Percentiles rank a stretch among this genome's conserved stretches.
Conservation (phyloP, 768 basidiomycete species). For the Udeniomyces megalosporus region DNA sequence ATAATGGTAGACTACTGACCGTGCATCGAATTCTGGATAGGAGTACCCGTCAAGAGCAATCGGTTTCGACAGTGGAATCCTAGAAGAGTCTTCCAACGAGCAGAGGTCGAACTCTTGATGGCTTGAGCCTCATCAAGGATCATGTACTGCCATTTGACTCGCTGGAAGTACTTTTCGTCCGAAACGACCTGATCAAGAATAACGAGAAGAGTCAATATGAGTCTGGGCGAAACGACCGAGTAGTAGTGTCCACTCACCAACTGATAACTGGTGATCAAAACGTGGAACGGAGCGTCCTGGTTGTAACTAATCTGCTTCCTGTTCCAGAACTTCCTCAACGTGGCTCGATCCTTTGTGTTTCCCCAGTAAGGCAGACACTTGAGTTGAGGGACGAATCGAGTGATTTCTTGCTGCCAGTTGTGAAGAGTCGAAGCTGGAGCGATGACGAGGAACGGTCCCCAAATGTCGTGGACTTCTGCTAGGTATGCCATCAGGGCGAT, state of each 20-base stretch:
- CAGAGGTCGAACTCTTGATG: conserved; percentile 92
- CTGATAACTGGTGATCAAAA: conserved; percentile 93
- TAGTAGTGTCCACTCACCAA: conserved; percentile 39
- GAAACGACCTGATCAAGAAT: conserved; percentile 65
- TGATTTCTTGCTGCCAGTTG: conserved; percentile 98
- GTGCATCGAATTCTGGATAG: conserved; percentile 99
- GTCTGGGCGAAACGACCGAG: not conserved
- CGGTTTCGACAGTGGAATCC: conserved; percentile 93
- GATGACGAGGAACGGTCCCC: conserved; percentile 97
- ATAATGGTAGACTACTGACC: conserved; percentile 37
- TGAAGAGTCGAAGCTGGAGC: conserved; percentile 93
- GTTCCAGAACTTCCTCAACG: conserved; percentile 92
- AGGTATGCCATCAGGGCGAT: conserved; percentile 91
- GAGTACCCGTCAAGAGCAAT: conserved; percentile 85
- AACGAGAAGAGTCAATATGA: not conserved
- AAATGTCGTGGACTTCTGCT: conserved; percentile 92
- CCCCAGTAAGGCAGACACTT: conserved; percentile 99
- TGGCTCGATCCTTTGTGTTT: conserved; percentile 84
- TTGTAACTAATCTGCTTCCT: conserved; percentile 92
- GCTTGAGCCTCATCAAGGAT: conserved; percentile 99
- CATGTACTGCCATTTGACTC: conserved; percentile 99
- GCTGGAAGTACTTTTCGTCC: conserved; percentile 95
- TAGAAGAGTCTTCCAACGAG: conserved; percentile 91
- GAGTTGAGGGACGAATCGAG: conserved; percentile 80
- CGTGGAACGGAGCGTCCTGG: conserved; percentile 87